Evolutionary conservation across 306 rosid genomes (phyloP), one percentile per base, ranked within the genome.

Genomic region (Hylodesmum podocarpum): DNA sequence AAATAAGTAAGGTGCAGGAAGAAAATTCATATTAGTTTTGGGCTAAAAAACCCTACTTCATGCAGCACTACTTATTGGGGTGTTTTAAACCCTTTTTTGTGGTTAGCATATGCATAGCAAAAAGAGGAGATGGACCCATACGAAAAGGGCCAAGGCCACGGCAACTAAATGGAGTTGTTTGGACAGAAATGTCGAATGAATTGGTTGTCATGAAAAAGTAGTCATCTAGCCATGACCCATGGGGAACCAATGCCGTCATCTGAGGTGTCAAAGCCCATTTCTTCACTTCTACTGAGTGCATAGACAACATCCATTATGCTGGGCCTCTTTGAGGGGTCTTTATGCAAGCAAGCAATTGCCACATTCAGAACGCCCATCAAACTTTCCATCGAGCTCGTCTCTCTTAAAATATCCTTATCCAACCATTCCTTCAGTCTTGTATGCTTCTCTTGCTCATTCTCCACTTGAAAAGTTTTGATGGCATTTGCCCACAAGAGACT

Each of bases 261-360:
- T 0, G 99, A 95, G 77, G 84, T 68, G 0, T 95, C 99, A 73
- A 81, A 89, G 51, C 86, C 81, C 16, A 54, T 16, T 2, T 89
- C 97, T 51, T 90, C 99, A 54, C 90, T 90, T 84, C 86, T 95
- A 68, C 88, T 70, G 22, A 95, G 65, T 6, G 94, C 87, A 75
- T 95, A 95, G 2, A 89, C 96, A 79, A 86, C 86, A 37, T 92
- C 99, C 62, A 95, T 89, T 91, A 92, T 95, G 34, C 87, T 80
- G 0, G 97, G 97, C 83, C 99, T 81, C 86, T 86, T 95, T 8
- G 91, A 31, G 9, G 93, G 96, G 21, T 95, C 91, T 66, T 16
- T 91, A 54, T 88, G 77, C 87, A 89, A 8, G 63, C 99, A 95
- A 87, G 94, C 92, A 73, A 89, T 66, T 22, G 94, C 97, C 70